These are phyloP conservation scores for Thelephora terrestris DNA, from an alignment of 1,284 basidiomycete species.

Conservation along the genomic window DNA sequence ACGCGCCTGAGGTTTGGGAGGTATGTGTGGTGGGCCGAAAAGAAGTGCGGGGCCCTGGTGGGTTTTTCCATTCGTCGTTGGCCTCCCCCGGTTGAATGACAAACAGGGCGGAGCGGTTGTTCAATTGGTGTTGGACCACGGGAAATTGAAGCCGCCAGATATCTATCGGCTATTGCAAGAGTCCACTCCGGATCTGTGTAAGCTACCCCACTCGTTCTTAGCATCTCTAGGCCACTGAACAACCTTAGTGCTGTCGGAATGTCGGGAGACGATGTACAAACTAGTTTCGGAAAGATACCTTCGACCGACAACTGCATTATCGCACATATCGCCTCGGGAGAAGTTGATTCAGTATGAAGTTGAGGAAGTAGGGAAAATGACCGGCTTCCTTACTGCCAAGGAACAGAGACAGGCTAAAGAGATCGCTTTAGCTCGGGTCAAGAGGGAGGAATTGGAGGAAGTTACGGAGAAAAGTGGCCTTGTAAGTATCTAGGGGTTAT, in stretches of 20 bases:
- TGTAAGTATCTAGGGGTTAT: conserved; percentile 32
- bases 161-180: conserved; percentile 44
- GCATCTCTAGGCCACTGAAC: too few relatives aligned
- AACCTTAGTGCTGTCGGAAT: conserved; percentile 12
- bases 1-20: conserved; percentile 70
- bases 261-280: conserved; percentile 50
- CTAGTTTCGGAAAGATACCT: conserved; percentile 59
- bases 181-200: conserved; percentile 9
- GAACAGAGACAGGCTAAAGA: conserved; percentile 62
- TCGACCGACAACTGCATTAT: conserved; percentile 61
- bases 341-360: conserved; percentile 64
- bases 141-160: conserved; percentile 74
- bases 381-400: conserved; percentile 66
- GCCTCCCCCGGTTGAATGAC: background rate
- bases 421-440: conserved; percentile 47
- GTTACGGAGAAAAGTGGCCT: conserved; percentile 54
- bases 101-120: conserved; percentile 66
- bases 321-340: conserved; percentile 66
- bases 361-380: conserved; percentile 63
- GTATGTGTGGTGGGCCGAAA: conserved; percentile 66
- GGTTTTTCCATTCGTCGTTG: conserved; percentile 18
- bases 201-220: too few relatives aligned
- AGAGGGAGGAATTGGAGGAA: conserved; percentile 54
- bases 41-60: conserved; percentile 62
- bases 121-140: conserved; percentile 71